These are phyloP conservation scores for Suillus placidus DNA, from an alignment of 768 basidiomycete species.

Conservation along the genomic window DNA sequence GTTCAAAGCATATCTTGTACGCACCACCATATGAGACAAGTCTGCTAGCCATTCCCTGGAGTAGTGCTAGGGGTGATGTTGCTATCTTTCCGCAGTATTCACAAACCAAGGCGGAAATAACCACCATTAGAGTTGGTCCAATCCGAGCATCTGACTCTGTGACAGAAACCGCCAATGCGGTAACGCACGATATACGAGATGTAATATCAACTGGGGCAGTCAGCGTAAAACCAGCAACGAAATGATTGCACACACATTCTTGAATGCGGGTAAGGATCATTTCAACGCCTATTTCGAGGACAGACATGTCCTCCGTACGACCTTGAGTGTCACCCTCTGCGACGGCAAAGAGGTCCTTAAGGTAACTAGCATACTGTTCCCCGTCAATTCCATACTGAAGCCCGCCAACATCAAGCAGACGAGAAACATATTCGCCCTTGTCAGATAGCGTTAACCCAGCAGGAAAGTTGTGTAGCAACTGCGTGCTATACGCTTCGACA, in stretches of 20 bases:
- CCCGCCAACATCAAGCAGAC: conserved; percentile 60
- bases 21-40: conserved; percentile 47
- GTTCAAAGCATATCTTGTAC: conserved; percentile 27
- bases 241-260: conserved; percentile 43
- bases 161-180: conserved; percentile 48
- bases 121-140: conserved; percentile 66
- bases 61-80: conserved; percentile 50
- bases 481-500: conserved; percentile 55
- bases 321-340: conserved; percentile 38
- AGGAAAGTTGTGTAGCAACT: conserved; percentile 43
- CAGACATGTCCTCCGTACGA: conserved; percentile 34
- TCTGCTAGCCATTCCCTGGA: conserved; percentile 47
- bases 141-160: conserved; percentile 38
- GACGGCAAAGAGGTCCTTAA: conserved; percentile 45
- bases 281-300: conserved; percentile 63
- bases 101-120: conserved; percentile 68
- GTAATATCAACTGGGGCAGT: conserved; percentile 36
- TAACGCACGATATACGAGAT: conserved; percentile 48
- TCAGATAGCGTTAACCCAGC: conserved; percentile 35
- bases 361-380: conserved; percentile 55
- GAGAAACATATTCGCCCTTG: conserved; percentile 44
- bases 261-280: conserved; percentile 52
- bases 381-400: conserved; percentile 51
- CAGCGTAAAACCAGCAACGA: not conserved
- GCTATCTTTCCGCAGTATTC: conserved; percentile 59